Evolutionary conservation across 2,329 filamentous ascomycete species (phyloP).

Genomic region (Ilyonectria mors-panacis): DNA sequence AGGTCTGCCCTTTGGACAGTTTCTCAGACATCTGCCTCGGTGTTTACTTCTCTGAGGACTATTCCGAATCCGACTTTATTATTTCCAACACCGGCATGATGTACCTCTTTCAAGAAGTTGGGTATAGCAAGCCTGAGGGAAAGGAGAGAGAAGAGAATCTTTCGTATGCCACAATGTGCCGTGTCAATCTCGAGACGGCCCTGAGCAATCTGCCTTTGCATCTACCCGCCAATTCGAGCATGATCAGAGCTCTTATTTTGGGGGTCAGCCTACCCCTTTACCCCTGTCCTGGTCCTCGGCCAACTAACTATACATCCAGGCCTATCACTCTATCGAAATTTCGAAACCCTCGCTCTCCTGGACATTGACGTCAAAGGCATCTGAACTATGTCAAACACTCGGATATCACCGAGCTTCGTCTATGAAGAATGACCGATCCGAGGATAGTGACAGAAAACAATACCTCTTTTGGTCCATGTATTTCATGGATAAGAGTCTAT

Average conservation of each 20-base stretch:
- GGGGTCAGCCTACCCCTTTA: slow-evolving; percentile 31
- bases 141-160: slow-evolving; percentile 45
- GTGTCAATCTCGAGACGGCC: slow-evolving; percentile 51
- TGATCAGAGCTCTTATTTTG: slow-evolving; percentile 45
- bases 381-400: slow-evolving; percentile 50
- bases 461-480: slow-evolving; percentile 72
- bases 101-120: slow-evolving; percentile 49
- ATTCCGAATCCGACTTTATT: slow-evolving; percentile 52
- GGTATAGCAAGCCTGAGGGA: slow-evolving; percentile 31
- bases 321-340: slow-evolving; percentile 52
- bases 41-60: slow-evolving; percentile 52
- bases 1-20: slow-evolving; percentile 48
- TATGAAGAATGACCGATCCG: slow-evolving; percentile 41
- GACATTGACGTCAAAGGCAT: slow-evolving; percentile 51
- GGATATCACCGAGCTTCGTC: slow-evolving; percentile 49
- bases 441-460: slow-evolving; percentile 40
- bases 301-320: slow-evolving; percentile 36
- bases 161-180: slow-evolving; percentile 43
- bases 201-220: slow-evolving; percentile 51
- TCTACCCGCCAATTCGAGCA: slow-evolving; percentile 49
- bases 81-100: slow-evolving; percentile 52
- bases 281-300: fast-evolving
- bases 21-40: slow-evolving; percentile 53
- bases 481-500: slow-evolving; percentile 68
- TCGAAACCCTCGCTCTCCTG: slow-evolving; percentile 52